Evolutionary conservation across 768 basidiomycete species (phyloP).

Genomic region (Obba rivulosa): DNA sequence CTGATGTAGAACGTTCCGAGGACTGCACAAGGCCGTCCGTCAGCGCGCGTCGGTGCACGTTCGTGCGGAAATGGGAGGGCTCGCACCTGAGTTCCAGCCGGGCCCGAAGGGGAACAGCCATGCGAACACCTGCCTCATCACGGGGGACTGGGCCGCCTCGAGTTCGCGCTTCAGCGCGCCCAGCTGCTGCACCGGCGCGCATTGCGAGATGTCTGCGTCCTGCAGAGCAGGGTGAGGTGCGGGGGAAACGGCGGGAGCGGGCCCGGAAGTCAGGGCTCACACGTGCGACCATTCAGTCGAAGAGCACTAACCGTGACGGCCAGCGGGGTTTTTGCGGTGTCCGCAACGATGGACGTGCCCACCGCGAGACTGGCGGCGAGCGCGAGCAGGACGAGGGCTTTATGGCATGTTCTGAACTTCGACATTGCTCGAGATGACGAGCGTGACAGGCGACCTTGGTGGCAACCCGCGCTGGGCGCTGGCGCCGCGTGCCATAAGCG

Average conservation of each 20-base stretch:
- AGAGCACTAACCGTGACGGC: conserved; percentile 19
- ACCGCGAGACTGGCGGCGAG: conserved; percentile 13
- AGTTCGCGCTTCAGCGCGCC: conserved; percentile 54
- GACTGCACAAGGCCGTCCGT: conserved; percentile 33
- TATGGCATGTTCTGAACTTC: conserved; percentile 8
- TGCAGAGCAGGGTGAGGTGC: conserved; percentile 14
- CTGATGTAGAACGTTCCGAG: conserved; percentile 95
- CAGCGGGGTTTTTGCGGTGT: conserved; percentile 10
- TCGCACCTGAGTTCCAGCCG: conserved; percentile 73
- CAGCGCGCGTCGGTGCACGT: conserved; percentile 6
- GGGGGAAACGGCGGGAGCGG: background rate
- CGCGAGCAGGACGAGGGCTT: conserved; percentile 16
- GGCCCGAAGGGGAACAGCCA: conserved; percentile 88
- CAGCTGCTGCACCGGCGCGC: conserved; percentile 39
- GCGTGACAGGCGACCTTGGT: background rate
- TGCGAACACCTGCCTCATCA: conserved; percentile 76
- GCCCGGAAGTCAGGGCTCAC: conserved; percentile 8
- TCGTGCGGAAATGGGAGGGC: background rate
- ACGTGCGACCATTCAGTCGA: conserved; percentile 19
- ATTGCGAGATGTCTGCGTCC: conserved; percentile 41
- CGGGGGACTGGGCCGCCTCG: conserved; percentile 60
- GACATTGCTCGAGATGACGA: background rate
- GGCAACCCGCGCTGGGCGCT: background rate
- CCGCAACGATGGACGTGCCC: conserved; percentile 10
- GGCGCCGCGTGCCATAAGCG: background rate